Evolutionary conservation across 1,284 basidiomycete species (phyloP).

Genomic region (Mycena sp.): DNA sequence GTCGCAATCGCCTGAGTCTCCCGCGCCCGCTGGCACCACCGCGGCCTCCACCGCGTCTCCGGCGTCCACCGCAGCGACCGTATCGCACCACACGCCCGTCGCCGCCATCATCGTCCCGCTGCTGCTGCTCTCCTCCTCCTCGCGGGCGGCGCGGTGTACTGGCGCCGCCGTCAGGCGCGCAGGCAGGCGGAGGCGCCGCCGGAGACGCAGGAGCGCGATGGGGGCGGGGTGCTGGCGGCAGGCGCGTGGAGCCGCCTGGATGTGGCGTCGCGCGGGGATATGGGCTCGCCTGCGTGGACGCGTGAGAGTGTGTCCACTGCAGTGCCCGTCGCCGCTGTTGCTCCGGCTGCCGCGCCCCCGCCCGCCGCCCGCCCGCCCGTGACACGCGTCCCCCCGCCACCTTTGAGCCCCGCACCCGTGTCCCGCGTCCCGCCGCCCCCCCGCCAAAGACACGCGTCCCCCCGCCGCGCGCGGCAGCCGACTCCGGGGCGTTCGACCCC

Average conservation of each 20-base stretch:
- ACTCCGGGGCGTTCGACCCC: neutral
- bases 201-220: neutral
- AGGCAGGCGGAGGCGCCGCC: neutral
- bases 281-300: neutral
- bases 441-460: neutral
- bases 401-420: too few species aligned
- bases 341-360: too few species aligned
- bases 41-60: neutral
- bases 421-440: too few species aligned
- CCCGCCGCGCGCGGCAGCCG: neutral
- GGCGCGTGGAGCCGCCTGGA: slow-evolving; percentile 28
- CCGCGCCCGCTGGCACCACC: neutral
- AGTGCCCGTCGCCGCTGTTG: neutral
- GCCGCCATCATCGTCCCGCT: slow-evolving; percentile 10
- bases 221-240: neutral
- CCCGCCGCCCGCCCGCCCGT: too few species aligned
- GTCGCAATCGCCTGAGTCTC: slow-evolving; percentile 2
- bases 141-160: neutral
- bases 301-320: neutral
- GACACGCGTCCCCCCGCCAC: too few species aligned
- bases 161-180: slow-evolving; percentile 1
- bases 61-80: neutral
- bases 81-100: too few species aligned
- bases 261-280: slow-evolving; percentile 24
- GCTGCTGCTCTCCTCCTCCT: neutral